Evolutionary conservation across 129 eudicot genomes (phyloP), one percentile per base, ranked within the genome.

Genomic region (Flaveria sonorensis): DNA sequence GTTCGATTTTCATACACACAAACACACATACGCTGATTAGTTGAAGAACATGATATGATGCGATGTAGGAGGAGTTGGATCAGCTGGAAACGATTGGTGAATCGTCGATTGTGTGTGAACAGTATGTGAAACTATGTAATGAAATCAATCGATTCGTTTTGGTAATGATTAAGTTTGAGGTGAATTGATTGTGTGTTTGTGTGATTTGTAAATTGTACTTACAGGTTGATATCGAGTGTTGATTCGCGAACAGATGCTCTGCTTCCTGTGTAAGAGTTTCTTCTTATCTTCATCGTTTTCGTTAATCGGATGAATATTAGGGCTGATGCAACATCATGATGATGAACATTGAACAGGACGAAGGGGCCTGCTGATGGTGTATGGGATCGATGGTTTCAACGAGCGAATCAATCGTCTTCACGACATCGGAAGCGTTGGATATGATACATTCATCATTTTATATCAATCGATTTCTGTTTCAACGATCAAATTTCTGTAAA

Each of bases 331-430:
- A 61, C 19, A 10, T 53, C 13, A 60, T 13, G 7, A 36, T 36
- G 40, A 36, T 36, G 40, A 36, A 32, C 7, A 32, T 7, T 45
- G 14, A 65, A 57, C 87, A 90, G 96, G 88, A 90, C 96, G 3
- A 86, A 63, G 77, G 96, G 91, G 2, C 96, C 96, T 20, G 86
- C 72, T 1, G 91, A 86, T 19, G 79, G 73, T 50, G 83, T 82
- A n/a, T 90, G 93, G 91, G 96, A 90, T n/a, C 72, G 91, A 83
- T 90, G 96, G 96, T 90, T 90, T 65, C 93, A 89, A 75, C 86
- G 93, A 45, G 91, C 85, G 48, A 82, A 80, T 16, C 81, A 85
- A 68, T 83, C 84, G 7, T 72, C 83, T 43, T 80, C 92, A 10
- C 75, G 86, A 59, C 72, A 80, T 73, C 88, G 87, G 81, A 88